Evolutionary conservation across 2,329 filamentous ascomycete species (phyloP).

Genomic region (Penicillium sp.): DNA sequence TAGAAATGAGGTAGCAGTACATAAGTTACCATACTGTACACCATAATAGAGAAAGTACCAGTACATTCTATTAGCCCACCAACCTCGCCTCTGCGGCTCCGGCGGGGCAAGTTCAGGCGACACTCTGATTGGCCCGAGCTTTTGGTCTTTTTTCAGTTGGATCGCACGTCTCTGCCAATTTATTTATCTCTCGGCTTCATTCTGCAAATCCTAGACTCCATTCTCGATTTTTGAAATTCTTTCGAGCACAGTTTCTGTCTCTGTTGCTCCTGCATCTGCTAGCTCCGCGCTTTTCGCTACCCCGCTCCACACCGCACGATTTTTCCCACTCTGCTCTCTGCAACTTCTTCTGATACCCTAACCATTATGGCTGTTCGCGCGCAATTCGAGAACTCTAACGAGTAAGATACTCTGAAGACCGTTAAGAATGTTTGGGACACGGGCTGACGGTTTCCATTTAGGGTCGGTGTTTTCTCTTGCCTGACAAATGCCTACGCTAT

Average conservation of each 20-base stretch:
- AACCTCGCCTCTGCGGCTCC: constrained; percentile 12
- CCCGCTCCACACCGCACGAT: constrained; percentile 4
- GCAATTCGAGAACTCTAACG: constrained; percentile 45
- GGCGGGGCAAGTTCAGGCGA: constrained; percentile 7
- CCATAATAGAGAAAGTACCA: constrained; percentile 2
- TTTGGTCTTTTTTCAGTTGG: constrained; percentile 17
- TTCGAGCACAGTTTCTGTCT: neutral
- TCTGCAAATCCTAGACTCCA: neutral
- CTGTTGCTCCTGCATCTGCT: neutral
- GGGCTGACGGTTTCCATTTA: constrained; percentile 32
- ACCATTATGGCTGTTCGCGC: constrained; percentile 42
- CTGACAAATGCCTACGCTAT: constrained; percentile 96
- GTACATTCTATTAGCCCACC: neutral
- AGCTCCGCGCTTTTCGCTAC: constrained; percentile 9
- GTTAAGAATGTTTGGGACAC: too few species aligned
- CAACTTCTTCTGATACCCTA: constrained; percentile 3
- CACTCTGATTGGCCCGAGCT: constrained; percentile 18
- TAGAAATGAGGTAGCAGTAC: constrained; percentile 7
- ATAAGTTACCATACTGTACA: accelerated
- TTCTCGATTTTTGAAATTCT: neutral
- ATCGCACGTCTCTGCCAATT: constrained; percentile 10
- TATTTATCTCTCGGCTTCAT: constrained; percentile 8
- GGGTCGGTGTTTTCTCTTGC: constrained; percentile 91
- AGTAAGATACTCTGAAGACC: constrained; percentile 25
- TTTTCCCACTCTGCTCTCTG: neutral